Evolutionary conservation across 345 rosid genomes (phyloP).

Genomic region (Hypericum androsaemum): DNA sequence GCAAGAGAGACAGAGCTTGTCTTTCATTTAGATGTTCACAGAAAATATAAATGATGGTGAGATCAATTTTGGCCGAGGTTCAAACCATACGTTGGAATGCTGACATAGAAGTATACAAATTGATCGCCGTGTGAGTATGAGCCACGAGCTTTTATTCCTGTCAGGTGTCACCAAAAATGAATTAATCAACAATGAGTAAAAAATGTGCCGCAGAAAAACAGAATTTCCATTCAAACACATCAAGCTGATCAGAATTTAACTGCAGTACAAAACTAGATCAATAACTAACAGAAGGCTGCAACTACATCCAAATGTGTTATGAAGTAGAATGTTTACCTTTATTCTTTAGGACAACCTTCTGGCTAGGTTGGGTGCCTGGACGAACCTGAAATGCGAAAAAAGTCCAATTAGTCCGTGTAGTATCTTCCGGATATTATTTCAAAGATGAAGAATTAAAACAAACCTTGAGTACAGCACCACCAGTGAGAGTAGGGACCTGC

Average conservation of each 20-base stretch:
- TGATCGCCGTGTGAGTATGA: constrained; percentile 73
- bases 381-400: constrained; percentile 49
- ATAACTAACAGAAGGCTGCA: no score
- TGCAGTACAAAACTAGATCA: no score
- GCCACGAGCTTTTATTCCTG: constrained; percentile 79
- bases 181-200: no score
- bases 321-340: constrained; percentile 40
- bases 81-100: constrained; percentile 69
- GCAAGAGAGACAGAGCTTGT: no score
- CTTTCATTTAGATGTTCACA: no score
- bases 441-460: constrained; percentile 9
- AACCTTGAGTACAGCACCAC: constrained; percentile 97
- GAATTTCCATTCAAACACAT: background rate
- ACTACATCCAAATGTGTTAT: no score
- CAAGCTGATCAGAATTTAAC: background rate
- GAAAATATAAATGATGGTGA: no score
- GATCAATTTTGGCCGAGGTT: background rate
- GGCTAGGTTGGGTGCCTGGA: constrained; percentile 98
- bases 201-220: no score
- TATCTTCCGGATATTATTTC: background rate
- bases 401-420: background rate
- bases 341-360: constrained; percentile 89
- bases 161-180: background rate
- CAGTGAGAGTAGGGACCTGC: constrained; percentile 93
- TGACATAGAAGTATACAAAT: constrained; percentile 83